A percentile compares a stretch with the other conserved stretches of the same genome.
phyloP scores from a whole-genome alignment of 192 early-diverging fungal species.

The Backusella mclennaniae region DNA sequence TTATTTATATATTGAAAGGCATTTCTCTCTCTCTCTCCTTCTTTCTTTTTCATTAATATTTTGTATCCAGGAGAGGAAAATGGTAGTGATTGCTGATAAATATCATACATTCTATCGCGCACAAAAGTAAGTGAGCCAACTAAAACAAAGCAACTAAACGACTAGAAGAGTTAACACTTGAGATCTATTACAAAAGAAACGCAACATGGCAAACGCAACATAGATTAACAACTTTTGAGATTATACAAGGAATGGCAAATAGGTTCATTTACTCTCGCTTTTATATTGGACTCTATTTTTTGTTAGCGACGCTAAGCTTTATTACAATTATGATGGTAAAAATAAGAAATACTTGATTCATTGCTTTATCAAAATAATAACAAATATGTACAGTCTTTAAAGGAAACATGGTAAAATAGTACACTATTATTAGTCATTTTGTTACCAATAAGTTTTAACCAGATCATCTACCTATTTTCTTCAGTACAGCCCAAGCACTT shows the following conservation, averaged over 20 bases:
- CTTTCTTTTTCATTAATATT: not conserved
- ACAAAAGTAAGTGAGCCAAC: not conserved
- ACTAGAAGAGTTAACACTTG: not conserved
- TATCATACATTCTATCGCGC: not conserved
- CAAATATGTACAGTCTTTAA: constrained; percentile 28
- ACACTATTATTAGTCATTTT: not conserved
- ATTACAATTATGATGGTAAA: constrained; percentile 50
- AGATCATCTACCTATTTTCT: not conserved
- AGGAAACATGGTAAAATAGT: constrained; percentile 42
- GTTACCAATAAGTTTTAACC: not conserved
- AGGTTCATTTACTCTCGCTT: constrained; percentile 56
- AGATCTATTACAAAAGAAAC: not conserved
- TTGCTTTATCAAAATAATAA: not conserved
- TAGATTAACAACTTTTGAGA: constrained; percentile 45
- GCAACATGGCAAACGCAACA: constrained; percentile 44
- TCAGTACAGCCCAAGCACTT: constrained; percentile 52
- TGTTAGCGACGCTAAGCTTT: constrained; percentile 45
- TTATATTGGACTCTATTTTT: constrained; percentile 54
- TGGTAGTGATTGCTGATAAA: constrained; percentile 2
- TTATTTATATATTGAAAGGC: not conserved
- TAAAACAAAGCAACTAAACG: not conserved
- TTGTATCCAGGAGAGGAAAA: not conserved
- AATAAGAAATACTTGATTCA: not conserved
- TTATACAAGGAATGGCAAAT: constrained; percentile 56
- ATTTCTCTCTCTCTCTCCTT: not conserved